Percentiles rank a stretch among this genome's conserved stretches.
Evolutionary conservation across 2,329 filamentous ascomycete species (phyloP).

Genomic region (Aspergillus viridinutans): DNA sequence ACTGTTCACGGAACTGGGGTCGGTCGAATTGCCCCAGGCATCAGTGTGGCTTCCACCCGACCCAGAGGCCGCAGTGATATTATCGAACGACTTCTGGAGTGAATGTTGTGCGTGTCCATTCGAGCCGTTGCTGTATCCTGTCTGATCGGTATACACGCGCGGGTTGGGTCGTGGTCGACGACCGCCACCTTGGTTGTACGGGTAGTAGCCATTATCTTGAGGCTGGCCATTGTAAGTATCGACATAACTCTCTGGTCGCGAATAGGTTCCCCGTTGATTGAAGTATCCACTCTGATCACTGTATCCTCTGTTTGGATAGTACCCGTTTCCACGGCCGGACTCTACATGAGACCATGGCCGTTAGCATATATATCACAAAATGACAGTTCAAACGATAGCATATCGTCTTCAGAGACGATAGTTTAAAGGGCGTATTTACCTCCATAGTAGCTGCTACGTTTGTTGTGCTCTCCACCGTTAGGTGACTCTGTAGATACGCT

Average conservation of each 20-base stretch:
- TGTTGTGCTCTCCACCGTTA: conserved; percentile 42
- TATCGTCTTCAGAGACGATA: background rate
- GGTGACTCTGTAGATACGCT: conserved; percentile 23
- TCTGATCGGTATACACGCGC: conserved; percentile 34
- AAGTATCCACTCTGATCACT: conserved; percentile 31
- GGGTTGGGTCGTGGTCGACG: conserved; percentile 41
- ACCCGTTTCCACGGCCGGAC: conserved; percentile 19
- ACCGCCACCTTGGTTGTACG: conserved; percentile 19
- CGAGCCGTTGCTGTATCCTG: conserved; percentile 30
- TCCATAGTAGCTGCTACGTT: conserved; percentile 59
- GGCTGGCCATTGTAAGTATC: conserved; percentile 24
- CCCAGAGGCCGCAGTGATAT: conserved; percentile 64
- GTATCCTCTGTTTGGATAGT: conserved; percentile 28
- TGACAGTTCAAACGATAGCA: background rate
- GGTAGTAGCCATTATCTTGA: background rate
- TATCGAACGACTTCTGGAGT: conserved; percentile 81
- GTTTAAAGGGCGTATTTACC: conserved; percentile 24
- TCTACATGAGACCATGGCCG: conserved; percentile 11
- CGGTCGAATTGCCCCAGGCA: conserved; percentile 73
- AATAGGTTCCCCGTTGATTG: conserved; percentile 32
- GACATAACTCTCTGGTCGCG: conserved; percentile 45
- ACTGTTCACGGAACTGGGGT: conserved; percentile 91
- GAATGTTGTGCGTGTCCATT: conserved; percentile 38
- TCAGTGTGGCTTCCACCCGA: conserved; percentile 69
- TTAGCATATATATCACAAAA: background rate